A percentile compares a stretch with the other conserved stretches of the same genome.
Conservation (phyloP, 805 yeast species). For the Candida silvatica region DNA sequence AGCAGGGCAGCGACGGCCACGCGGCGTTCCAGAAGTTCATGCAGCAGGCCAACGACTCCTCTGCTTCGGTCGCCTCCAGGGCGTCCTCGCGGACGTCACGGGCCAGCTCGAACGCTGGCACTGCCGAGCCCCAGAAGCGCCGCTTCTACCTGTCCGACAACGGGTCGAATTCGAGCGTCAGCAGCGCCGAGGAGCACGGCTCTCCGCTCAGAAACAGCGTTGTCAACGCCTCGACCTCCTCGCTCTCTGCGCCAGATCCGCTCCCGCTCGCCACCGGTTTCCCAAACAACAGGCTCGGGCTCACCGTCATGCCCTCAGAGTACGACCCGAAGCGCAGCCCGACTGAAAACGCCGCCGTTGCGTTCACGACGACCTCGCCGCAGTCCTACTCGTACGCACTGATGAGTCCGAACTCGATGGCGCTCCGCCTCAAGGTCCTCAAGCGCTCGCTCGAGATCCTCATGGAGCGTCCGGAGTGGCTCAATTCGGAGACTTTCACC, state of each 20-base stretch:
- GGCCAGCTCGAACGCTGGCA: too few species aligned
- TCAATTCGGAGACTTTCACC: conserved; percentile 21
- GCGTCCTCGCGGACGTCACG: too few species aligned
- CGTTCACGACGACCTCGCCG: conserved; percentile 70
- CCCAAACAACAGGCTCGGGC: neutral
- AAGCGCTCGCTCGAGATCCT: conserved; percentile 71
- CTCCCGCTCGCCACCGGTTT: neutral
- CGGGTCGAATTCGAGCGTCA: conserved; percentile 1
- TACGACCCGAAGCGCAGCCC: conserved; percentile 1
- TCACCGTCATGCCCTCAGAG: neutral
- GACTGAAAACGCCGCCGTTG: conserved; percentile 18
- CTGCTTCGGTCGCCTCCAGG: conserved; percentile 6
- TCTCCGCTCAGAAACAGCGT: too few species aligned
- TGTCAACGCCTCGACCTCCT: neutral
- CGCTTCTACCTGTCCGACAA: conserved; percentile 8
- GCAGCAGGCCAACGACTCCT: conserved; percentile 7
- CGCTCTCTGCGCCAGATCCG: neutral
- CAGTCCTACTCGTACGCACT: conserved; percentile 83
- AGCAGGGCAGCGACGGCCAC: conserved; percentile 2
- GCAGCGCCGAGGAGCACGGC: neutral
- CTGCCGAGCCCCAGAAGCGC: too few species aligned
- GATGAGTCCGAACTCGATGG: conserved; percentile 70
- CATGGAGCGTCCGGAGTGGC: conserved; percentile 47
- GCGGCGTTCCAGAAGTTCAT: conserved; percentile 10
- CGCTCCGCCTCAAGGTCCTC: conserved; percentile 64